A percentile compares a stretch with the other conserved stretches of the same genome.
These are phyloP conservation scores for Euphorbia corollata DNA, from an alignment of 441 rosid species.

Conservation along the genomic window DNA sequence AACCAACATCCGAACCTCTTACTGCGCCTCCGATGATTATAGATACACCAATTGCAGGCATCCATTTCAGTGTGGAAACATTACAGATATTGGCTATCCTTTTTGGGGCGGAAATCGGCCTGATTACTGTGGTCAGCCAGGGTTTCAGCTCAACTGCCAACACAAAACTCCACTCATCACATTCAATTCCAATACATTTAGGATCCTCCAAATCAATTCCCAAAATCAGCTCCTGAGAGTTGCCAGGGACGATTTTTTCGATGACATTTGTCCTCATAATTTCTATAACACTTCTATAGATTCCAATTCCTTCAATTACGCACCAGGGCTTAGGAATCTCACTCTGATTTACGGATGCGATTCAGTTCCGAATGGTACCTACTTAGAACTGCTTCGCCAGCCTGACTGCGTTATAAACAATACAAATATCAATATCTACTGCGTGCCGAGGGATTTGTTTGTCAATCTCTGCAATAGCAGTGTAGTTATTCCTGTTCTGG, in stretches of 20 bases:
- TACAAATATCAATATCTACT: constrained; percentile 6
- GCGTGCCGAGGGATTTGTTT: background rate
- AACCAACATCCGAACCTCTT: no score
- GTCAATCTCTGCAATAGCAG: constrained; percentile 12
- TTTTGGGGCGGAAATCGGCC: constrained; percentile 19
- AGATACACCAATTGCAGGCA: constrained; percentile 16
- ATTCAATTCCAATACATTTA: constrained; percentile 1
- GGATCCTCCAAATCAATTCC: constrained; percentile 17
- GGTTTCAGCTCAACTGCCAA: constrained; percentile 16
- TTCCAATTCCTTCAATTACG: constrained; percentile 19
- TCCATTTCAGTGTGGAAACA: constrained; percentile 14
- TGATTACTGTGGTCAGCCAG: constrained; percentile 17
- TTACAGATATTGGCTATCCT: constrained; percentile 15
- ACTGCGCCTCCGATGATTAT: background rate
- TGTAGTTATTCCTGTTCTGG: constrained; percentile 18
- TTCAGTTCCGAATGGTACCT: background rate
- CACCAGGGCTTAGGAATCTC: constrained; percentile 14
- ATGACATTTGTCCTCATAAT: constrained; percentile 11
- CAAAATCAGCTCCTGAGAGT: constrained; percentile 14
- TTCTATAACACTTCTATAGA: constrained; percentile 17
- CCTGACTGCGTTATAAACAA: constrained; percentile 5
- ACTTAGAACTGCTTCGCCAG: background rate
- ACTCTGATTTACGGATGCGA: constrained; percentile 23
- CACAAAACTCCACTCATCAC: constrained; percentile 10
- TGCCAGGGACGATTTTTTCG: constrained; percentile 23